phyloP scores from a whole-genome alignment of 495 filamentous ascomycete genomes.

The Pyrenopolyporus hunteri region DNA sequence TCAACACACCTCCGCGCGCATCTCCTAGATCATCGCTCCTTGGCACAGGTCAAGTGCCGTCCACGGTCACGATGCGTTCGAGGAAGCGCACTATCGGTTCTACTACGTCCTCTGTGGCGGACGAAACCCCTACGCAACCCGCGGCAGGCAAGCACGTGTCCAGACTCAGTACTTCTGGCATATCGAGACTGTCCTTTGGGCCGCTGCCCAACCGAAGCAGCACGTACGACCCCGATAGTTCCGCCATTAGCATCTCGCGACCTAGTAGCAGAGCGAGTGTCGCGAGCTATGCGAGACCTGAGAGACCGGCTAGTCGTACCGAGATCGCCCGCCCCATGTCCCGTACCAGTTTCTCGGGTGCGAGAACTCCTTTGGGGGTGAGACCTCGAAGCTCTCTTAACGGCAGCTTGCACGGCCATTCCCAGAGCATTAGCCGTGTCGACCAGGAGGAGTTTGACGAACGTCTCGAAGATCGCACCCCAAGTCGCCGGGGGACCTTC shows the following conservation, averaged over 20 bases:
- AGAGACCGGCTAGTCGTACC: conserved; percentile 55
- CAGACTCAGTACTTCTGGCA: conserved; percentile 59
- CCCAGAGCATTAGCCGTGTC: conserved; percentile 53
- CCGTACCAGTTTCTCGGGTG: conserved; percentile 58
- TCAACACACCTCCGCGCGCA: conserved; percentile 77
- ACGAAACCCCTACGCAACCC: conserved; percentile 46
- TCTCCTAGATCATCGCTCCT: conserved; percentile 69
- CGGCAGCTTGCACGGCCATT: conserved; percentile 60
- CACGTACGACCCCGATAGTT: conserved; percentile 44
- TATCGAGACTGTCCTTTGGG: conserved; percentile 60
- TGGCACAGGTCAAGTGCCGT: conserved; percentile 65
- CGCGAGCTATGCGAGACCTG: conserved; percentile 57
- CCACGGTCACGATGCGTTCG: conserved; percentile 77
- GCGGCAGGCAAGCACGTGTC: conserved; percentile 57
- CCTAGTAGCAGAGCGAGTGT: conserved; percentile 68
- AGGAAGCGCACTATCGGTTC: conserved; percentile 71
- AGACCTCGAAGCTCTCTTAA: conserved; percentile 64
- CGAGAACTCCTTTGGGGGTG: conserved; percentile 66
- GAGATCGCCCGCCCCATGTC: conserved; percentile 70
- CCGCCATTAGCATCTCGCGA: conserved; percentile 53
- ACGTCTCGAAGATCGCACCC: conserved; percentile 53
- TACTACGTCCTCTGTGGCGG: conserved; percentile 58
- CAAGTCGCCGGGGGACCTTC: conserved; percentile 57
- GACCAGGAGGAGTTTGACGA: conserved; percentile 51
- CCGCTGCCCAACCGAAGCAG: conserved; percentile 53